These are phyloP conservation scores for Pseudozyma pruni DNA, from an alignment of 1,284 basidiomycete genomes.

Conservation along the genomic window DNA sequence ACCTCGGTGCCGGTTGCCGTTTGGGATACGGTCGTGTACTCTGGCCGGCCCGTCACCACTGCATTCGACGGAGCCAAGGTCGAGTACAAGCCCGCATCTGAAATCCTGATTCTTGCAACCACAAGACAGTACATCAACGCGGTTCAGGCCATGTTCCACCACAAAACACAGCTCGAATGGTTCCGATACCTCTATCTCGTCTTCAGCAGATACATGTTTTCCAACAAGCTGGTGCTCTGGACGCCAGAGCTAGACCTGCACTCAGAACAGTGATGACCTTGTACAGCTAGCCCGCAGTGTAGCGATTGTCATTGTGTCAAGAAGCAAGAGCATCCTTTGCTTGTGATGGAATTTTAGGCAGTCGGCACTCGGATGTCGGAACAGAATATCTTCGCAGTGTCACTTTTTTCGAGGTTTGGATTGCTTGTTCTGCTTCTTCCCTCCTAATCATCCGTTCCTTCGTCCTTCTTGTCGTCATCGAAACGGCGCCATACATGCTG, in stretches of 20 bases:
- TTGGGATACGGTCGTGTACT: slow-evolving; percentile 35
- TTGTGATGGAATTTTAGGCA: too few species aligned
- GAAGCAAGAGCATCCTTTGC: too few species aligned
- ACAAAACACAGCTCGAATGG: slow-evolving; percentile 63
- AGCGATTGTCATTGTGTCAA: background rate
- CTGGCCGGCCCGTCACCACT: slow-evolving; percentile 3
- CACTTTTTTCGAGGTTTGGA: background rate
- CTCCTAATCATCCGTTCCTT: background rate
- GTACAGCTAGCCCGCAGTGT: background rate
- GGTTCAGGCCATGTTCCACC: slow-evolving; percentile 57
- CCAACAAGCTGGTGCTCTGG: slow-evolving; percentile 37
- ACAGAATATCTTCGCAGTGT: background rate
- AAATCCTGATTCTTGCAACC: slow-evolving; percentile 35
- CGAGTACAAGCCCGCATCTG: slow-evolving; percentile 16
- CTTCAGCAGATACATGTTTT: slow-evolving; percentile 60
- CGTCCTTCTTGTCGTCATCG: background rate
- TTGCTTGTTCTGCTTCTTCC: background rate
- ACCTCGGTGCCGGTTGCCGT: slow-evolving; percentile 39
- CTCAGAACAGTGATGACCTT: background rate
- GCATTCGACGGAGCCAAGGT: background rate
- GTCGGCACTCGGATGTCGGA: slow-evolving; percentile 13
- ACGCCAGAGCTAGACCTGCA: slow-evolving; percentile 22
- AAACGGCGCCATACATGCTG: slow-evolving; percentile 25
- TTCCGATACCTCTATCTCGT: slow-evolving; percentile 62
- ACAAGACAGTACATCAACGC: slow-evolving; percentile 35